These are phyloP conservation scores for Rhizoclosmatium globosum DNA, from an alignment of 192 early-diverging fungal genomes.

Conservation along the genomic window DNA sequence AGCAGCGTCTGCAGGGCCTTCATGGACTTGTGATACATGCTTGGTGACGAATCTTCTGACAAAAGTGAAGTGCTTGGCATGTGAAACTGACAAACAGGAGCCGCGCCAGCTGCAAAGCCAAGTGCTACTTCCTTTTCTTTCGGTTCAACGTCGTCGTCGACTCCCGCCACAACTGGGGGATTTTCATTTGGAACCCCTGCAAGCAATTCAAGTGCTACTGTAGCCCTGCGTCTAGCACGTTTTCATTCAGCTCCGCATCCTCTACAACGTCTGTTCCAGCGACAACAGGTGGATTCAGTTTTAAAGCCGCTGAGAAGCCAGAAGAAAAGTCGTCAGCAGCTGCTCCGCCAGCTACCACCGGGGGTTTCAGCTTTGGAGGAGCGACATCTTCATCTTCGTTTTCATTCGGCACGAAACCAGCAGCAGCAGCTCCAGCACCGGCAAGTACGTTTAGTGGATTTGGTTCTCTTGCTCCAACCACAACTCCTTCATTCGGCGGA, in stretches of 20 bases:
- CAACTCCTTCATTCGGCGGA: slow-evolving; percentile 28
- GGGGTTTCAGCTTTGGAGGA: not conserved
- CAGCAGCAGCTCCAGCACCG: not conserved
- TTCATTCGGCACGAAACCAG: not conserved
- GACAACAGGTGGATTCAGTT: slow-evolving; percentile 13
- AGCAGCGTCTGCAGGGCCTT: not conserved
- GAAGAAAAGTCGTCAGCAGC: not conserved
- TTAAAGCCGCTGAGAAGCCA: not conserved
- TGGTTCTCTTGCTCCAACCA: not conserved
- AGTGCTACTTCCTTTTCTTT: not conserved
- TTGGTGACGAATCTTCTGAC: slow-evolving; percentile 15
- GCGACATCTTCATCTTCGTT: slow-evolving; percentile 6
- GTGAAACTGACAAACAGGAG: slow-evolving; percentile 21
- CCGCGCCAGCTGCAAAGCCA: not conserved
- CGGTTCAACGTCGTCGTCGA: not conserved
- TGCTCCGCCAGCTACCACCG: not conserved
- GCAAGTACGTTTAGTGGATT: not conserved
- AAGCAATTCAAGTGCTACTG: not conserved
- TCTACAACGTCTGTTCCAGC: not conserved
- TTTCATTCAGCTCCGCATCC: slow-evolving; percentile 14
- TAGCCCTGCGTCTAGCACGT: not conserved
- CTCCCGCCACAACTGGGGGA: not conserved
- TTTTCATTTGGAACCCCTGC: not conserved
- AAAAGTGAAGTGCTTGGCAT: slow-evolving; percentile 27
- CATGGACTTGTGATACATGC: slow-evolving; percentile 23